A percentile compares a stretch with the other conserved stretches of the same genome.
Conservation (phyloP, 352 stramenopile species). For the Phytophthora uliginosa region DNA sequence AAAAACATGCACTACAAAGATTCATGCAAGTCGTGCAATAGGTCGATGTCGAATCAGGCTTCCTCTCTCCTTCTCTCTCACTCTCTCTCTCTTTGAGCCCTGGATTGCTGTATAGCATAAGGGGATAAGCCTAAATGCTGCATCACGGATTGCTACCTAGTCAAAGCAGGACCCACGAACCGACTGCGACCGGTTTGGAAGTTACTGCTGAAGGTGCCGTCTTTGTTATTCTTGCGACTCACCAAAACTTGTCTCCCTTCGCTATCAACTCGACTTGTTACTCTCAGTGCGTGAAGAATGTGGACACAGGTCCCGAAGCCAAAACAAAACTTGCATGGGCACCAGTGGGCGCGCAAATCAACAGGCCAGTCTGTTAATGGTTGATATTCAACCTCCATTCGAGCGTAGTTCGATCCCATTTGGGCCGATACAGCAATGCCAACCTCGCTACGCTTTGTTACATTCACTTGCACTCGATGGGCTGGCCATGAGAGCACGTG, state of each 20-base stretch:
- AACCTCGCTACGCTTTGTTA: neutral
- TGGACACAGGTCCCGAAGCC: neutral
- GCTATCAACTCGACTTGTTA: neutral
- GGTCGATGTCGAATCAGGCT: too few species aligned
- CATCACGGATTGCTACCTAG: too few species aligned
- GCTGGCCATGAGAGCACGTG: neutral
- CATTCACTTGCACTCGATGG: neutral
- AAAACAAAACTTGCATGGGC: neutral
- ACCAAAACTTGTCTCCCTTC: neutral
- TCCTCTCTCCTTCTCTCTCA: too few species aligned
- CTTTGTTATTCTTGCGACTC: neutral
- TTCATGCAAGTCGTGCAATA: too few species aligned
- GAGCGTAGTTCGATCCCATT: neutral
- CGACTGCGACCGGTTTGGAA: too few species aligned
- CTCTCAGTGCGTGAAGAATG: neutral
- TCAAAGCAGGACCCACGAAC: too few species aligned
- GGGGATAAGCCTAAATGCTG: too few species aligned
- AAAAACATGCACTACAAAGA: too few species aligned
- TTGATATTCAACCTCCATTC: neutral
- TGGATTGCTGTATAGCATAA: too few species aligned
- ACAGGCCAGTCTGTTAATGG: neutral
- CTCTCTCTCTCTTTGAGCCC: too few species aligned
- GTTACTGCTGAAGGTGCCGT: too few species aligned
- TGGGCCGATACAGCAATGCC: neutral
- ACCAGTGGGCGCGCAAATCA: neutral